Percentiles rank a stretch among this genome's conserved stretches.
Conservation (phyloP, 129 eudicot species). For the Arctium minus region DNA sequence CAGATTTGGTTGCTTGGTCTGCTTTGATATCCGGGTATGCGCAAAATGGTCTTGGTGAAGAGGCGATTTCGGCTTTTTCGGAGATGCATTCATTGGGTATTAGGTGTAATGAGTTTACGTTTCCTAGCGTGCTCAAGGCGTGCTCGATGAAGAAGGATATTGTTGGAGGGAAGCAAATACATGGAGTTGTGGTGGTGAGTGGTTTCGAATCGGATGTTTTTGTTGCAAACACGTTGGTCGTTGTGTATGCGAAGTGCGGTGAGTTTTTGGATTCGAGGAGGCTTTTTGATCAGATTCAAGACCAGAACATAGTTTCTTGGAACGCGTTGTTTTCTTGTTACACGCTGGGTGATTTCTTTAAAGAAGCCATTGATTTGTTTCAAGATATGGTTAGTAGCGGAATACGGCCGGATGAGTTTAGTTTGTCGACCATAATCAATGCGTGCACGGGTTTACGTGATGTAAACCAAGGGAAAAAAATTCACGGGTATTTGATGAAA, state of each 20-base stretch:
- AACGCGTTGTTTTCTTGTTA: constrained; percentile 63
- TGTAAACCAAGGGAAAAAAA: constrained; percentile 48
- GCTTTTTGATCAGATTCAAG: constrained; percentile 63
- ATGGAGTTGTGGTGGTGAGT: constrained; percentile 55
- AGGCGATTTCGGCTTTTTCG: constrained; percentile 52
- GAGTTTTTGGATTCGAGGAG: constrained; percentile 55
- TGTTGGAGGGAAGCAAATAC: constrained; percentile 61
- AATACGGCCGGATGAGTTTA: constrained; percentile 63
- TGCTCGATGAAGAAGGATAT: constrained; percentile 64
- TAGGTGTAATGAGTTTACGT: constrained; percentile 65
- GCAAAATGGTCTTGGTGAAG: constrained; percentile 54
- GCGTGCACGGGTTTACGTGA: constrained; percentile 69
- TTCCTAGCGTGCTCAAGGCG: constrained; percentile 83
- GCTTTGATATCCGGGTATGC: constrained; percentile 83
- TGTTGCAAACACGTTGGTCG: constrained; percentile 71
- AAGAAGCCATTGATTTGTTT: constrained; percentile 59
- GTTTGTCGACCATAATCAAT: constrained; percentile 73
- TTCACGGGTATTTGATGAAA: constrained; percentile 75
- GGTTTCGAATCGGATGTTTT: constrained; percentile 76
- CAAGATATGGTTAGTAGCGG: constrained; percentile 66
- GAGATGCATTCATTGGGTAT: constrained; percentile 67
- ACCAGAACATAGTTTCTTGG: constrained; percentile 77
- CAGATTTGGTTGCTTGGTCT: constrained; percentile 91
- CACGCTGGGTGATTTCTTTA: constrained; percentile 40
- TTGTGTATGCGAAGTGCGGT: constrained; percentile 73